Conservation (phyloP, 345 rosid genomes). For the Pugionium cornutum region DNA sequence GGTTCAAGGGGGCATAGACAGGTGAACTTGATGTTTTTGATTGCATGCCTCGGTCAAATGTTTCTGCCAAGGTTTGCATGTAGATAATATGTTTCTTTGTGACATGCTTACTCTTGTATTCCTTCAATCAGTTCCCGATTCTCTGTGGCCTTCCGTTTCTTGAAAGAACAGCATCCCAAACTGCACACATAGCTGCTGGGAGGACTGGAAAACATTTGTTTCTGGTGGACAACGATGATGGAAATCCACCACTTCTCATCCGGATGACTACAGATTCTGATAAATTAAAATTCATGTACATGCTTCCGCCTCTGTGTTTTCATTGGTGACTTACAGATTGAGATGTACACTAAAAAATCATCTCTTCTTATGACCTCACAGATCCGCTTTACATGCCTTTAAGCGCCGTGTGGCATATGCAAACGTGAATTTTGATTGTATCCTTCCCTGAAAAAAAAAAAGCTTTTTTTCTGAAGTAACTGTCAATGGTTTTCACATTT, state of each 20-base stretch:
- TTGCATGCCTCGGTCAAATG: conserved; percentile 31
- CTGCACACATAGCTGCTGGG: conserved; percentile 85
- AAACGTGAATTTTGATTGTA: conserved; percentile 83
- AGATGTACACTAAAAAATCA: conserved; percentile 13
- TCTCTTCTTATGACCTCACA: conserved; percentile 43
- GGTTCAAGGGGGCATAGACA: conserved; percentile 90
- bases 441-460: conserved; percentile 46
- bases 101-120: conserved; percentile 13
- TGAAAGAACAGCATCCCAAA: conserved; percentile 80
- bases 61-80: conserved; percentile 10
- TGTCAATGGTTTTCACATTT: background rate
- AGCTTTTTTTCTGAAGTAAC: conserved; percentile 1
- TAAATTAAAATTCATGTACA: conserved; percentile 73
- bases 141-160: conserved; percentile 92
- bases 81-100: background rate
- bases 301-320: conserved; percentile 32
- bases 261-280: conserved; percentile 77
- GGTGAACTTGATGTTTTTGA: conserved; percentile 49
- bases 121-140: conserved; percentile 64
- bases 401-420: conserved; percentile 93
- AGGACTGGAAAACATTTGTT: conserved; percentile 92
- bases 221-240: conserved; percentile 75
- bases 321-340: conserved; percentile 20
- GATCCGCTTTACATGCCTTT: conserved; percentile 83
- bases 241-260: conserved; percentile 83